Evolutionary conservation across 2,329 filamentous ascomycete genomes (phyloP), one percentile per base, ranked within the genome.

Genomic region (Colletotrichum aenigma): DNA sequence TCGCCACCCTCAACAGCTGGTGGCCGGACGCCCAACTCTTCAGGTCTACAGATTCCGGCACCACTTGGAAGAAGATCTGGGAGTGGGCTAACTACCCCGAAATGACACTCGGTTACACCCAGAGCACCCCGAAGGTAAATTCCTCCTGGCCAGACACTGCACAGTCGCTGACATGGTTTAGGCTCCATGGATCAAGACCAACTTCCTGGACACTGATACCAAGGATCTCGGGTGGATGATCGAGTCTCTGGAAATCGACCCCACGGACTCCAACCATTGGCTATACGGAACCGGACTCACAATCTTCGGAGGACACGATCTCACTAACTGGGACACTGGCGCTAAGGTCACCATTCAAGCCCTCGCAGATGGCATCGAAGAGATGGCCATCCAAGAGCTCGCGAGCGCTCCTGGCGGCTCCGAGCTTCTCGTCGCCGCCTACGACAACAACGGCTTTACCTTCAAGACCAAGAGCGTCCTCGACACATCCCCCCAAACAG

Each of bases 221-320:
- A 89, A 90, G 81, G 84, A 85, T 26, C 80, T 92, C 6, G 91
- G 91, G 0, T 92, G 91, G 90, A 92, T 92, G 91, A 89, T 92
- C 8, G 91, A 92, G 78, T 84, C 87, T 0, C 81, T 92, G 9
- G 89, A 89, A 32, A 92, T 92, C 58, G 85, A 92, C 78, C 91
- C 91, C 0, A 85, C 87, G 24, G 90, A 92, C 78, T 90, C 89
- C 61, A 85, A 92, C 79, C 90, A 92, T 79, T 92, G 89, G 89
- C 83, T 92, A 0, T 92, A 92, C 75, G 89, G 88, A 13, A 92
- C 91, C 0, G 90, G 91, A 3, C 81, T 88, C 16, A 91, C 89
- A 0, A 82, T 91, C 55, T 90, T 87, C 36, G 89, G 89, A 6
- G 88, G 90, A 1, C 87, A 87, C 60, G 89, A 91, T 74, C 83